phyloP scores from a whole-genome alignment of 2,329 filamentous ascomycete species.

The Talaromyces sp. region DNA sequence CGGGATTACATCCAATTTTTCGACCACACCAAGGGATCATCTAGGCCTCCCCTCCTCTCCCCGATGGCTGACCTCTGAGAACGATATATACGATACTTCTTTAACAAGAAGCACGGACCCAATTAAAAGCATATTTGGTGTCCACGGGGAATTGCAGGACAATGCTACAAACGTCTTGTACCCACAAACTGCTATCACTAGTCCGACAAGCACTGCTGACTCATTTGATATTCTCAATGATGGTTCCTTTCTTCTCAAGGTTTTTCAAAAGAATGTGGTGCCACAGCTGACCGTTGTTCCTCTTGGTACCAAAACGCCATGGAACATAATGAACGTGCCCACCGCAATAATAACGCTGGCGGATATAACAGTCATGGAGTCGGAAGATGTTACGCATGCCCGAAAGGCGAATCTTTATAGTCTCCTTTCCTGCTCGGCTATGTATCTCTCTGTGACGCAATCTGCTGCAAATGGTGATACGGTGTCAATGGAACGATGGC shows the following conservation, averaged over 20 bases:
- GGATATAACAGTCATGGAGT: conserved; percentile 2
- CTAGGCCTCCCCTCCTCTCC: no score
- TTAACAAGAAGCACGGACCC: neutral
- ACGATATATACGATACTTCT: neutral
- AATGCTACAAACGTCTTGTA: no score
- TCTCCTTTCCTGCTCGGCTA: conserved; percentile 2
- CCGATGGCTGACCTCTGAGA: no score
- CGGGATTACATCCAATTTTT: neutral
- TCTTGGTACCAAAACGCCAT: conserved; percentile 17
- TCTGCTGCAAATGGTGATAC: neutral
- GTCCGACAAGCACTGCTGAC: no score
- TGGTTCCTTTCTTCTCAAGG: neutral
- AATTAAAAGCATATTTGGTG: neutral
- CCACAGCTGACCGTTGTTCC: conserved; percentile 24
- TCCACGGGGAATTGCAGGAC: no score
- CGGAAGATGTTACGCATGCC: conserved; percentile 3
- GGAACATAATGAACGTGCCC: conserved; percentile 7
- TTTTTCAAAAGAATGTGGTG: conserved; percentile 24
- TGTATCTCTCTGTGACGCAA: neutral
- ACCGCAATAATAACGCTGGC: conserved; percentile 4
- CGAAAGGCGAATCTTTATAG: conserved; percentile 2
- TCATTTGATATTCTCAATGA: no score
- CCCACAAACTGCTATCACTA: no score
- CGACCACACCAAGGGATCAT: no score
- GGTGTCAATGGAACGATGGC: neutral